phyloP scores from a whole-genome alignment of 352 stramenopile species.

The Pythium apleroticum region DNA sequence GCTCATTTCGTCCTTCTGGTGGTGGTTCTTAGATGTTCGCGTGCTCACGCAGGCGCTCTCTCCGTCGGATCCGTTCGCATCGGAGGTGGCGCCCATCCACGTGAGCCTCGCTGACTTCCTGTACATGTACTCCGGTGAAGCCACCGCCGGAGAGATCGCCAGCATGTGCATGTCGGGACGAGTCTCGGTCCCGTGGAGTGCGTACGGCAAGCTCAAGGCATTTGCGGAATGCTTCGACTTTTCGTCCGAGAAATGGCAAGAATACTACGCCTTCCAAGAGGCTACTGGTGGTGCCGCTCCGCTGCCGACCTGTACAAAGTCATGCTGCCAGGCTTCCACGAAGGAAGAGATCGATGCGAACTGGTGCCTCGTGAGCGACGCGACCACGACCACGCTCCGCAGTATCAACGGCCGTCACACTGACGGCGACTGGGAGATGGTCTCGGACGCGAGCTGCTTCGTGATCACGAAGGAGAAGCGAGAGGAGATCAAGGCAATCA shows the following conservation, averaged over 20 bases:
- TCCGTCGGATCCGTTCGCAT: conserved; percentile 50
- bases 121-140: conserved; percentile 87
- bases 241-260: conserved; percentile 76
- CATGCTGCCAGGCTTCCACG: conserved; percentile 61
- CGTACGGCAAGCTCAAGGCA: conserved; percentile 78
- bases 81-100: conserved; percentile 66
- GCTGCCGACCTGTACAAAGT: conserved; percentile 47
- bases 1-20: not conserved
- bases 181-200: conserved; percentile 81
- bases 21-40: conserved; percentile 38
- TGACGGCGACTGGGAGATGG: conserved; percentile 70
- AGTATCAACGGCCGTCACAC: conserved; percentile 12
- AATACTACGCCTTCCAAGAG: conserved; percentile 61
- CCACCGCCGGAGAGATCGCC: conserved; percentile 72
- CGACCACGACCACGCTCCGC: conserved; percentile 42
- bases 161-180: conserved; percentile 84
- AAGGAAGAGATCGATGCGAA: conserved; percentile 85
- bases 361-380: conserved; percentile 74
- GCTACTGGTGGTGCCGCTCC: conserved; percentile 26
- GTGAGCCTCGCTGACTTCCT: conserved; percentile 81
- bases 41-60: conserved; percentile 53
- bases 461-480: conserved; percentile 59
- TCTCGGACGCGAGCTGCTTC: conserved; percentile 60
- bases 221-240: conserved; percentile 89
- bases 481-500: conserved; percentile 55